Base-by-base conservation (phyloP, 306 rosid genomes). In the Sicyos edulis region DNA sequence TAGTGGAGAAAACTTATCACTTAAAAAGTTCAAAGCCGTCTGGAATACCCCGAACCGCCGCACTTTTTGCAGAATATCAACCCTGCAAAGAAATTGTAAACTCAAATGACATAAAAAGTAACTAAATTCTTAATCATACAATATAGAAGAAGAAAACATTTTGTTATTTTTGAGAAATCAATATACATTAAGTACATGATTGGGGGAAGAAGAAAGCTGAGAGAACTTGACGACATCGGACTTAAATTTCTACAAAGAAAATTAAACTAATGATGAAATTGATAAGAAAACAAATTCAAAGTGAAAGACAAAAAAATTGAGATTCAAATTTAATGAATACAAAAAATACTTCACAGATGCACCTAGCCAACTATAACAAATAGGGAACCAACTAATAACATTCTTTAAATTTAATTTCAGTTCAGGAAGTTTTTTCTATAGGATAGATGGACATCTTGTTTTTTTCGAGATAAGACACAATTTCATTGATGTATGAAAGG, bases 51-150 rank as follows among this genome's bases (percentile, higher is more conserved):
- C 77, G 99, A 95, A 76, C 99, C 99, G 66, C 87, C 88, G 80
- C 99, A 95, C 76, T 89, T 95, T 93, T 91, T 91, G 95, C 99
- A 95, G 49, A 95, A 72, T 69, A 95, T 80, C 88, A 95, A 86
- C 72, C 99, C 99, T 93, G 79, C 78, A 52, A 20, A 44, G 53
- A 57, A 42, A 26, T n/a, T 4, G 3, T 14, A 65, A 22, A 54
- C 15, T 47, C 59, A 52, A 32, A 63, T 65, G 45, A 17, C 10
- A 58, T 32, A 14, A 6, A 40, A 40, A 40, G 16, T 34, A 63
- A 4, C 69, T 37, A n/a, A 32, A 59, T 7, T 14, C 65, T 21
- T 57, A 13, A 60, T 29, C 67, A 60, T 29, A 15, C 67, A 29
- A 29, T 6, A 4, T 11, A 37, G 2, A 32, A 32, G 37, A 32